These are phyloP conservation scores for Ophiostoma sp. DNA, from an alignment of 2,329 filamentous ascomycete genomes.

Conservation along the genomic window DNA sequence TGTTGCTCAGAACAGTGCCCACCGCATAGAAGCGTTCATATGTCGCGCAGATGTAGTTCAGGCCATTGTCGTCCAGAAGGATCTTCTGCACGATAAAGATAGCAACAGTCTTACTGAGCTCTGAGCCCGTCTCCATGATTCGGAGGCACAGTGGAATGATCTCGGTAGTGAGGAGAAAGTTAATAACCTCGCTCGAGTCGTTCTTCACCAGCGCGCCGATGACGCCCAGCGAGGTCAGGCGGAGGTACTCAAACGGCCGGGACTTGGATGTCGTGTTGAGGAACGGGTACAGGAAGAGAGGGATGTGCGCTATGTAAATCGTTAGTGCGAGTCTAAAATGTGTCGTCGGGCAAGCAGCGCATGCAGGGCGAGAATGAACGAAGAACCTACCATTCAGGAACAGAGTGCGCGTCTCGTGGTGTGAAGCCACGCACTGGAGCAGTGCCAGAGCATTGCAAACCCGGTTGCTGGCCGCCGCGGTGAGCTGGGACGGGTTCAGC, in stretches of 20 bases:
- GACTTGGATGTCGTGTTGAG: constrained; percentile 98
- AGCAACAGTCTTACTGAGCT: constrained; percentile 96
- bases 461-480: constrained; percentile 91
- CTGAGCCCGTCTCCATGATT: constrained; percentile 98
- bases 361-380: too few relatives aligned
- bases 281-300: constrained; percentile 95
- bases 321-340: not conserved
- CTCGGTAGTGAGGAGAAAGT: constrained; percentile 95
- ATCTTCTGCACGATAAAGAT: constrained; percentile 99
- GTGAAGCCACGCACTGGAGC: constrained; percentile 92
- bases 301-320: constrained; percentile 71
- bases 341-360: too few relatives aligned
- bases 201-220: constrained; percentile 98
- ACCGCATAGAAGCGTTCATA: constrained; percentile 98
- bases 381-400: constrained; percentile 74
- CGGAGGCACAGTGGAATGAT: constrained; percentile 96
- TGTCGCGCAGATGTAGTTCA: constrained; percentile 97
- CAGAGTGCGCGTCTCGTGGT: constrained; percentile 89
- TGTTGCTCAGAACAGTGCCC: constrained; percentile 94
- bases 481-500: constrained; percentile 92
- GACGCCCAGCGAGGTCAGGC: constrained; percentile 89
- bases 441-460: constrained; percentile 96
- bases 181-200: constrained; percentile 96
- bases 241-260: constrained; percentile 92
- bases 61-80: constrained; percentile 86